Conservation (phyloP, 108 stramenopile species). For the Nitzschia sp. region DNA sequence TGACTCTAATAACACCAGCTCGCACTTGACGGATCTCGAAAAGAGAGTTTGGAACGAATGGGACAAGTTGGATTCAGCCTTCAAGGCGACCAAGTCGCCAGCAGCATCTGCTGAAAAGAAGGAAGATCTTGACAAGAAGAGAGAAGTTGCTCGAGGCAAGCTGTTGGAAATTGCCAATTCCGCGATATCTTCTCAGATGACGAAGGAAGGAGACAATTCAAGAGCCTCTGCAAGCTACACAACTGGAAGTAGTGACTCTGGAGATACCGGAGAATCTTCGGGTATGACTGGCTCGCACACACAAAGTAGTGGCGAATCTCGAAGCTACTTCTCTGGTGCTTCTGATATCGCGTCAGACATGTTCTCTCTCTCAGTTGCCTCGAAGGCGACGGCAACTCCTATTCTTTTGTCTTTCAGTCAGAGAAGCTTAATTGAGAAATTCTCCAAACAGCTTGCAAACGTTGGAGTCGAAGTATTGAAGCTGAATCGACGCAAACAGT, state of each 20-base stretch:
- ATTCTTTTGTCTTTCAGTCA: constrained; percentile 37
- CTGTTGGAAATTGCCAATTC: constrained; percentile 27
- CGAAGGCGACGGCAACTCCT: constrained; percentile 24
- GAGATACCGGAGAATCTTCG: constrained; percentile 14
- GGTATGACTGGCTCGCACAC: constrained; percentile 11
- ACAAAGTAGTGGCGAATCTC: not conserved
- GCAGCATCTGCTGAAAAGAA: constrained; percentile 2
- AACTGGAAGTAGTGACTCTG: constrained; percentile 18
- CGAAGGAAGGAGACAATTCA: constrained; percentile 19
- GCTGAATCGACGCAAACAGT: constrained; percentile 74
- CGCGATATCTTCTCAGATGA: constrained; percentile 25
- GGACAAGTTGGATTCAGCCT: constrained; percentile 24
- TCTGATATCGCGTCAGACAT: not conserved
- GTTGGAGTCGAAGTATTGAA: constrained; percentile 77
- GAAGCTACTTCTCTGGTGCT: not conserved
- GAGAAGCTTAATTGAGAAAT: constrained; percentile 45
- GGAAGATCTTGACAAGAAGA: constrained; percentile 23
- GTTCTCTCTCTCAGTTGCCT: not conserved
- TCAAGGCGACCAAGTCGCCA: not conserved
- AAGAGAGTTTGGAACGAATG: constrained; percentile 42
- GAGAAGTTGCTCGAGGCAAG: constrained; percentile 31
- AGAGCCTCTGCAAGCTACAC: constrained; percentile 12
- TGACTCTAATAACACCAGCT: constrained; percentile 22
- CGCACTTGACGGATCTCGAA: constrained; percentile 18
- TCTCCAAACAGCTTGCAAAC: constrained; percentile 46